These are phyloP conservation scores for Amphibolis antarctica DNA, from an alignment of 106 monocot genomes.

Conservation along the genomic window DNA sequence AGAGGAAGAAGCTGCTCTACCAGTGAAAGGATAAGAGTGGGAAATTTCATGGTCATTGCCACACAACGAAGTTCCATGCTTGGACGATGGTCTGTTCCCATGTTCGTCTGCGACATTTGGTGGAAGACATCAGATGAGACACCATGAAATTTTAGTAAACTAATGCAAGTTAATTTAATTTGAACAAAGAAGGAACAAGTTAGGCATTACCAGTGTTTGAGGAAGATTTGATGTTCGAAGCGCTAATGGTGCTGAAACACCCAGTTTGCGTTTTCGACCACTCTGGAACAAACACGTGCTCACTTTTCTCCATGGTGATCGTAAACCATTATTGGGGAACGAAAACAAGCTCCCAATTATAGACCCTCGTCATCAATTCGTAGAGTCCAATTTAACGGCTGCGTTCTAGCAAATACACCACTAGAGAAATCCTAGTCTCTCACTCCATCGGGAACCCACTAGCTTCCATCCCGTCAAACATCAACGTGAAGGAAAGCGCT, in stretches of 20 bases:
- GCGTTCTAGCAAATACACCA: too few relatives aligned
- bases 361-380: not conserved
- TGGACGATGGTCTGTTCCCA: not conserved
- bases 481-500: too few relatives aligned
- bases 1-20: not conserved
- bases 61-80: not conserved
- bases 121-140: not conserved
- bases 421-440: too few relatives aligned
- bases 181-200: not conserved
- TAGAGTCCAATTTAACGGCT: not conserved
- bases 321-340: slow-evolving; percentile 4
- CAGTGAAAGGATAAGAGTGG: not conserved
- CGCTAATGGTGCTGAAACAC: not conserved
- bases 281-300: slow-evolving; percentile 1
- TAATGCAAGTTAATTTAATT: not conserved
- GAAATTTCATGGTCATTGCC: not conserved
- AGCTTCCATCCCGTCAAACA: too few relatives aligned
- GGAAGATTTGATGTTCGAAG: slow-evolving; percentile 1
- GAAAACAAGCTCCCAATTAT: not conserved
- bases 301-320: not conserved
- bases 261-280: slow-evolving; percentile 2
- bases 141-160: not conserved
- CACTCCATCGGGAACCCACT: too few relatives aligned
- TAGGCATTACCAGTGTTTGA: not conserved
- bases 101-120: not conserved